Evolutionary conservation across 2,329 filamentous ascomycete genomes (phyloP).

Genomic region (Beauveria australis): DNA sequence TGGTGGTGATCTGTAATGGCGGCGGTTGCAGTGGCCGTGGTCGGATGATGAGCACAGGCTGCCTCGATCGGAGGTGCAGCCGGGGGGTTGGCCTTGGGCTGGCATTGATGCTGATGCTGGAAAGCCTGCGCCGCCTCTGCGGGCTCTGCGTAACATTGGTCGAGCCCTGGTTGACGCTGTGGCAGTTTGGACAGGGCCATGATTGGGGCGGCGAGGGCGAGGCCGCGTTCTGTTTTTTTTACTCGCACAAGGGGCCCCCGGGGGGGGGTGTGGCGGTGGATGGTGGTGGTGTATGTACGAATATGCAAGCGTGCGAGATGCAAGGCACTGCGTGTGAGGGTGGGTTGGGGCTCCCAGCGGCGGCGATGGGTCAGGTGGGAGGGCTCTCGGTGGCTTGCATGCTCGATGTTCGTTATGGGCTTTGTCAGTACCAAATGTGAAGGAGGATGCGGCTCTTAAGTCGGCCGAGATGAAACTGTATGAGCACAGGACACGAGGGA

Average conservation of each 20-base stretch:
- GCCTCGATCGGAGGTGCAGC: constrained; percentile 9
- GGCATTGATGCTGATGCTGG: constrained; percentile 2
- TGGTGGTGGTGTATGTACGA: neutral
- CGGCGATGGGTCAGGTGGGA: neutral
- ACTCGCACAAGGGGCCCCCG: neutral
- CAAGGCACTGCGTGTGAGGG: constrained; percentile 5
- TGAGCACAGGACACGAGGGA: neutral
- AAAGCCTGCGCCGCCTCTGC: neutral
- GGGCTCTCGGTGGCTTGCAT: neutral
- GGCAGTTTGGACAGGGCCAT: constrained; percentile 6
- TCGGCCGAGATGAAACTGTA: neutral
- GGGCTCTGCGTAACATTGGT: neutral
- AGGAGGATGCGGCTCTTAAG: neutral
- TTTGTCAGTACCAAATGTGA: neutral
- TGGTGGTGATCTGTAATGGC: neutral
- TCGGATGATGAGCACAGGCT: neutral
- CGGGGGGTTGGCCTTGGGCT: constrained; percentile 17
- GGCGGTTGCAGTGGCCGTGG: neutral
- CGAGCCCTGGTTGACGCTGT: constrained; percentile 3
- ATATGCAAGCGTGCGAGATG: constrained; percentile 5
- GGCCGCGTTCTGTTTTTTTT: neutral
- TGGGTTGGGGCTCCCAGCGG: neutral
- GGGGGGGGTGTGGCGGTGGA: neutral
- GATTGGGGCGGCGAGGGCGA: constrained; percentile 5
- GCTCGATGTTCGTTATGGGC: neutral